Base-by-base conservation (phyloP, 306 rosid genomes). In the Senna tora region DNA sequence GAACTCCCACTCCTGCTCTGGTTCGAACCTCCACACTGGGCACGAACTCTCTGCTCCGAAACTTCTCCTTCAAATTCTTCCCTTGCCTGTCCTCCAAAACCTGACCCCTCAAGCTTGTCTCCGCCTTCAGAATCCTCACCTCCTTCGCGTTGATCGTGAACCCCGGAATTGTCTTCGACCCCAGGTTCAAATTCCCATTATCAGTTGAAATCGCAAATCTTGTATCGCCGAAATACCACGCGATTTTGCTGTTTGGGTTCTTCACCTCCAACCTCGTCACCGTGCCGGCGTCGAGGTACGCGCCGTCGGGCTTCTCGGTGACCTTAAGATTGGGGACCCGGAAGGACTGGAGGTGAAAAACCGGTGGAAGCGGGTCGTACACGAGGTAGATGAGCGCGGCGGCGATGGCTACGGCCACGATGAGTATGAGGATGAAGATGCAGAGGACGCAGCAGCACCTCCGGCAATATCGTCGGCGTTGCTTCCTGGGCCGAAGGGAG, bases 281-380 rank as follows among this genome's bases (percentile, higher is more conserved):
- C 14, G 92, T 75, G 14, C 67, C 13, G 6, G 89, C 85, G 75
- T 80, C 59, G n/a, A 93, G 88, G 73, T 72, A 82, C 4, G 81
- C 43, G 10, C 77, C 89, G 46, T 88, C 84, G 9, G 54, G 0
- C 30, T 46, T 81, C n/a, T 33, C 56, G 6, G 87, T 75, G 51
- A 88, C 73, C 65, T 87, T 87, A 13, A 89, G 58, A 2, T 12
- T 73, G 1, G 87, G 69, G 30, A 86, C 39, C 60, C 83, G 86
- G 71, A 87, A 87, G 0, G 96, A 87, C 2, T 57, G 79, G 1
- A 93, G 78, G 61, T 79, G 86, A 73, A 91, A 85, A 6, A 60
- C 71, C 0, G 98, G 98, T 2, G 81, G 72, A 10, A 71, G 69
- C 0, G 97, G 98, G 4, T 84, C 67, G 70, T 74, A 91, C 57